Evolutionary conservation across 2,329 filamentous ascomycete genomes (phyloP).

Genomic region (Nemania diffusa): DNA sequence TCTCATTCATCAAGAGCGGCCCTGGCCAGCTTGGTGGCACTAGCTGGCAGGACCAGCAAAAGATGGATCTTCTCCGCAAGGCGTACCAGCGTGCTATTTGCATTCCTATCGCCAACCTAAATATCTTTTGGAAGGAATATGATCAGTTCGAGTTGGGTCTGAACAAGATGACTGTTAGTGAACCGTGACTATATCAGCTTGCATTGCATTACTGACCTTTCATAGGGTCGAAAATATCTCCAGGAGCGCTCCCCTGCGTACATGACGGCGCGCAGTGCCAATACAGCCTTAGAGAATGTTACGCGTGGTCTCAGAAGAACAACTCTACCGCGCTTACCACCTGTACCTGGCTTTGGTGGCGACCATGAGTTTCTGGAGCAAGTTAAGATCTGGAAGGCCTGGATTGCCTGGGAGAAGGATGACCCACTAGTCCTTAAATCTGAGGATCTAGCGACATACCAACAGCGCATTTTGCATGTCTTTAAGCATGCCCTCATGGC

Average conservation of each 20-base stretch:
- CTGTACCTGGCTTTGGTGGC: constrained; percentile 85
- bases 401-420: constrained; percentile 95
- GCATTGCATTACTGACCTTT: constrained; percentile 37
- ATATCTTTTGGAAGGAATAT: constrained; percentile 95
- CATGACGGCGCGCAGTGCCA: constrained; percentile 94
- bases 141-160: constrained; percentile 94
- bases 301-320: constrained; percentile 79
- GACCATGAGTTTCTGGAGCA: constrained; percentile 86
- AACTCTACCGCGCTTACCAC: constrained; percentile 83
- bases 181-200: constrained; percentile 3
- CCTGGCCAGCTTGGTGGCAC: constrained; percentile 87
- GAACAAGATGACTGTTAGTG: constrained; percentile 86
- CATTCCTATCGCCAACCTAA: constrained; percentile 84
- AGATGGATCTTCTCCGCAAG: constrained; percentile 93
- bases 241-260: constrained; percentile 93
- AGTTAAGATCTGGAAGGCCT: constrained; percentile 88
- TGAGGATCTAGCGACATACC: constrained; percentile 80
- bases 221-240: constrained; percentile 90
- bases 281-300: constrained; percentile 90
- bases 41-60: constrained; percentile 96
- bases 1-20: constrained; percentile 89
- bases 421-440: constrained; percentile 87
- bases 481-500: constrained; percentile 96
- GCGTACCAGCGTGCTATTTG: constrained; percentile 91
- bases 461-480: constrained; percentile 83